phyloP scores from a whole-genome alignment of 106 monocot species.

The Apostasia ramifera region DNA sequence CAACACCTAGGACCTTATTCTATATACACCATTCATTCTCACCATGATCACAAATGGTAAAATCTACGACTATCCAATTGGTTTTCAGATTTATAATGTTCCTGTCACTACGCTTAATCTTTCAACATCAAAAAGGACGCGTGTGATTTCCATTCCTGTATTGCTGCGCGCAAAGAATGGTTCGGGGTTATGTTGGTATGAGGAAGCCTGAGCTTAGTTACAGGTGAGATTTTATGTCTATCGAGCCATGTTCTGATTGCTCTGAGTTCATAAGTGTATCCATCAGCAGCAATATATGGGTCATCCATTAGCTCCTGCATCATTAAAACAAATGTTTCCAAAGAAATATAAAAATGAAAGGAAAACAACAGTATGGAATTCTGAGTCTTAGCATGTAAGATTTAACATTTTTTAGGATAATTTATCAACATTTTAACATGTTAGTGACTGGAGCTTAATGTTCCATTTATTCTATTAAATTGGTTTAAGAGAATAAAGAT shows the following conservation, averaged over 20 bases:
- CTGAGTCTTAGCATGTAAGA: neutral
- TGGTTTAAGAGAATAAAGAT: no score
- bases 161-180: slow-evolving; percentile 40
- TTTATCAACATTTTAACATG: no score
- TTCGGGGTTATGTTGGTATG: slow-evolving; percentile 52
- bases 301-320: slow-evolving; percentile 75
- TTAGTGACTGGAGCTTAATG: no score
- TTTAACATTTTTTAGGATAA: no score
- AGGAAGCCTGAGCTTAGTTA: slow-evolving; percentile 45
- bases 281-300: slow-evolving; percentile 78
- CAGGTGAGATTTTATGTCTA: slow-evolving; percentile 59
- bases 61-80: no score
- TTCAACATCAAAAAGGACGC: neutral
- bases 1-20: no score
- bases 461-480: no score
- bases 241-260: slow-evolving; percentile 80
- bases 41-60: no score
- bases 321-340: neutral
- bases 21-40: no score
- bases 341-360: no score
- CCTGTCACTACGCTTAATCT: no score
- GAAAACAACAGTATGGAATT: neutral
- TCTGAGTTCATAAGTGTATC: slow-evolving; percentile 66
- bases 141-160: slow-evolving; percentile 58
- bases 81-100: no score